Percentiles rank a stretch among this genome's conserved stretches.
Conservation (phyloP, 192 early-diverging fungal genomes). For the Endogone sp. region DNA sequence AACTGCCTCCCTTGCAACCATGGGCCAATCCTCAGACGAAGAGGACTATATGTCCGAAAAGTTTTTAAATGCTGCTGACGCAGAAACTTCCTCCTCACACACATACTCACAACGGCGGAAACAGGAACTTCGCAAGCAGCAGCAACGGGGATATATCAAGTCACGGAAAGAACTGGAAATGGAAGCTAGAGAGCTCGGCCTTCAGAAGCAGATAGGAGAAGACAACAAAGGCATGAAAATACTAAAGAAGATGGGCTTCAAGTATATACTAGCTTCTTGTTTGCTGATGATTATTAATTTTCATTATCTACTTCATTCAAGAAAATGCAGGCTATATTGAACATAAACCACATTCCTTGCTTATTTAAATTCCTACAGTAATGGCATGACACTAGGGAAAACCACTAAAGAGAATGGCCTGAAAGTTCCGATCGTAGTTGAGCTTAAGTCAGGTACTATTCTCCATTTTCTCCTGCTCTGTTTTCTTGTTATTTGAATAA, state of each 20-base stretch:
- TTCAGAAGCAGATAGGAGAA: constrained; percentile 38
- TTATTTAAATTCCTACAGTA: too few species aligned
- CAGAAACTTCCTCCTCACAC: constrained; percentile 12
- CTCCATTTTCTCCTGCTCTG: not conserved
- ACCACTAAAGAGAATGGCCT: constrained; percentile 17
- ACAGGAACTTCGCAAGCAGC: constrained; percentile 35
- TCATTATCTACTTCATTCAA: too few species aligned
- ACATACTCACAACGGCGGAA: constrained; percentile 33
- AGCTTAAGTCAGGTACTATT: constrained; percentile 15
- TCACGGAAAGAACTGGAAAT: constrained; percentile 33
- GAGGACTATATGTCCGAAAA: constrained; percentile 51
- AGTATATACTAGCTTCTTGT: constrained; percentile 40
- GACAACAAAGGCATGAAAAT: constrained; percentile 54
- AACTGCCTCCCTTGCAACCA: too few species aligned
- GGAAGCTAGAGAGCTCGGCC: constrained; percentile 44
- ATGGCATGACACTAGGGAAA: constrained; percentile 36
- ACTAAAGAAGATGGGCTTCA: constrained; percentile 56
- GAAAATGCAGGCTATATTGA: not conserved
- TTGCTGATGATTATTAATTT: not conserved
- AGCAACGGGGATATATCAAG: constrained; percentile 37
- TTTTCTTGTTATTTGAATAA: constrained; percentile 1
- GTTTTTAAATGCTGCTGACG: constrained; percentile 28
- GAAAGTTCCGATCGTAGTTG: constrained; percentile 22
- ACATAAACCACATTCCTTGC: not conserved
- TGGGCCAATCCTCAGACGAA: constrained; percentile 25